A percentile compares a stretch with the other conserved stretches of the same genome.
phyloP scores from a whole-genome alignment of 345 rosid genomes.

The Trapa bicornis region DNA sequence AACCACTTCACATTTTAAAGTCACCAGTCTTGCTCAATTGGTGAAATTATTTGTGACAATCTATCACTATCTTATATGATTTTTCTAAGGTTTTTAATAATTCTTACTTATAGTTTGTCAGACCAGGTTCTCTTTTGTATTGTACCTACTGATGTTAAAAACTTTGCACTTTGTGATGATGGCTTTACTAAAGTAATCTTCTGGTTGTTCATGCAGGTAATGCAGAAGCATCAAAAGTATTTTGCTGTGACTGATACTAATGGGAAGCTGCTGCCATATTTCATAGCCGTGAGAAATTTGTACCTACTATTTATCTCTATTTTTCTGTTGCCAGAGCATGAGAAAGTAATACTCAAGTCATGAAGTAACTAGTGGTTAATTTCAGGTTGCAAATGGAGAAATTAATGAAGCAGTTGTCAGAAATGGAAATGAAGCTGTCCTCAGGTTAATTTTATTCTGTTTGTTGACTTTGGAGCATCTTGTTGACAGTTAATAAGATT shows the following conservation, averaged over 20 bases:
- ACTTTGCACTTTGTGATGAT: background rate
- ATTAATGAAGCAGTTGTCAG: slow-evolving; percentile 60
- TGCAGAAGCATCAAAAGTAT: slow-evolving; percentile 97
- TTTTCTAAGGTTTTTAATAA: background rate
- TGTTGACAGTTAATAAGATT: too few relatives aligned
- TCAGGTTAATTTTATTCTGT: slow-evolving; percentile 42
- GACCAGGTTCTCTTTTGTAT: background rate
- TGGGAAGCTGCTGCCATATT: slow-evolving; percentile 70
- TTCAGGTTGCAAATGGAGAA: slow-evolving; percentile 92
- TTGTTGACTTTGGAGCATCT: background rate
- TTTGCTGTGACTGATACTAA: slow-evolving; percentile 51
- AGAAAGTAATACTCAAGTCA: slow-evolving; percentile 6
- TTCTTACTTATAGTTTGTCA: background rate
- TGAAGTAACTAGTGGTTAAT: slow-evolving; percentile 13
- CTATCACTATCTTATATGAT: background rate
- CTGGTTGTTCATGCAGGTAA: slow-evolving; percentile 38
- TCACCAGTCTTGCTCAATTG: background rate
- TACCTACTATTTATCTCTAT: slow-evolving; percentile 5
- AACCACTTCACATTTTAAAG: background rate
- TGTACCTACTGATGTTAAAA: background rate
- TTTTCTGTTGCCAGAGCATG: slow-evolving; percentile 8
- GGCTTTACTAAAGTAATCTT: background rate
- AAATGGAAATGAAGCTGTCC: slow-evolving; percentile 98
- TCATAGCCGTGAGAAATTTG: slow-evolving; percentile 58
- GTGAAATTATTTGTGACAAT: background rate